Percentiles rank a stretch among this genome's conserved stretches.
phyloP scores from a whole-genome alignment of 2,329 filamentous ascomycete species.

The Clarireedia monteithiana region DNA sequence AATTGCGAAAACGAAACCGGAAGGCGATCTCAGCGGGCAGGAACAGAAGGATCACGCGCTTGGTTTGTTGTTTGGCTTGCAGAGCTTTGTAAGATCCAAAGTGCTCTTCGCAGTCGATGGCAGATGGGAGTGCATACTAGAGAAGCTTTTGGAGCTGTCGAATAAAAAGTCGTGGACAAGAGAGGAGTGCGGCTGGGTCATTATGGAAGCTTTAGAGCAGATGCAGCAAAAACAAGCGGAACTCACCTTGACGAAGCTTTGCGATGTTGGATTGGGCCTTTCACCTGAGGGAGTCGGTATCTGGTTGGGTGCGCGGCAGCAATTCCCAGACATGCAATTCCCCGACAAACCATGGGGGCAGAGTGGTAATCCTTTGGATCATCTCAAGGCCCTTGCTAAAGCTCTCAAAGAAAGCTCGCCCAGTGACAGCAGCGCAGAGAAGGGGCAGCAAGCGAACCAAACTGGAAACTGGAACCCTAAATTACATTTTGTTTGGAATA shows the following conservation, averaged over 20 bases:
- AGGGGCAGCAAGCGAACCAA: conserved; percentile 32
- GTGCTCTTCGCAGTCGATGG: conserved; percentile 56
- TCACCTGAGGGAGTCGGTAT: conserved; percentile 85
- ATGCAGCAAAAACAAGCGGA: conserved; percentile 49
- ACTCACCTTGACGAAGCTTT: conserved; percentile 53
- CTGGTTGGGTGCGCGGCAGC: conserved; percentile 65
- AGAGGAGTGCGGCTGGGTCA: conserved; percentile 76
- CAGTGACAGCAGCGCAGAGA: conserved; percentile 40
- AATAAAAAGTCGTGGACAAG: conserved; percentile 83
- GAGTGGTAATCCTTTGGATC: conserved; percentile 63
- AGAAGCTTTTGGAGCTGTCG: conserved; percentile 64
- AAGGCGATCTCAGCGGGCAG: conserved; percentile 51
- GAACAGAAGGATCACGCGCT: conserved; percentile 82
- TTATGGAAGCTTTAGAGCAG: conserved; percentile 64
- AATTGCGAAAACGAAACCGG: conserved; percentile 46
- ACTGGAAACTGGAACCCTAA: conserved; percentile 73
- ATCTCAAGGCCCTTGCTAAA: conserved; percentile 61
- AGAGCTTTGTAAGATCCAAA: conserved; percentile 75
- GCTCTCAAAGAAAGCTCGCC: conserved; percentile 70
- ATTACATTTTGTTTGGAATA: conserved; percentile 80
- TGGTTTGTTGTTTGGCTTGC: conserved; percentile 78
- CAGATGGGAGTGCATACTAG: conserved; percentile 61
- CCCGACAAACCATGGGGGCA: conserved; percentile 64
- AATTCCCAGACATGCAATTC: conserved; percentile 56
- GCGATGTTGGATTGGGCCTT: conserved; percentile 59